Evolutionary conservation across 2,329 filamentous ascomycete species (phyloP), one percentile per base, ranked within the genome.

Genomic region (Colletotrichum phormii): DNA sequence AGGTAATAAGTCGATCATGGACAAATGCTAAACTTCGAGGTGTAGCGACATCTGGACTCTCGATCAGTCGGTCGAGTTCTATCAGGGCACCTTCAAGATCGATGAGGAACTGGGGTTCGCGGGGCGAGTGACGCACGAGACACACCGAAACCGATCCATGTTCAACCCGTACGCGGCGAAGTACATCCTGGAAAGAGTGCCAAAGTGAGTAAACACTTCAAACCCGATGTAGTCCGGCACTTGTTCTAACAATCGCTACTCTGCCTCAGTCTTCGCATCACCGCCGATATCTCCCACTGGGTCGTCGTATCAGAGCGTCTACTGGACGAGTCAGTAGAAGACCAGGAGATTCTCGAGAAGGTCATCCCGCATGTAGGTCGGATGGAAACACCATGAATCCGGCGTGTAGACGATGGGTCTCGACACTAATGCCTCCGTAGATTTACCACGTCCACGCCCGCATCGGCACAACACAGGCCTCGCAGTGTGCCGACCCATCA

Each of bases 401-500:
- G 11, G 18, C 5, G 13, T 13, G 5, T 67, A 7, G 18, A 31
- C 22, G 2, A 22, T 15, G 6, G 3, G 12, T 13, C 29, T 15
- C 18, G 0, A 24, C 12, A 7, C 1, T 42, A 3, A 59, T 2
- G 15, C 49, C 15, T 42, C 6, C 5, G 8, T 13, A 82, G 80
- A 80, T 82, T 13, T 72, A 77, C 33, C 81, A 82, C 55, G 80
- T 82, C 26, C 81, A 82, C 63, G 75, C 81, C 1, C 76, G 81
- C 31, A 81, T 81, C 22, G 80, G 81, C 18, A 82, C 81, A 11
- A 81, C 81, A 2, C 81, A 82, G 35, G 78, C 81, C 0, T 82
- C 81, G 0, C 81, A 83, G 58, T 82, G 81, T 31, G 80, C 80
- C 1, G 80, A 83, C 4, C 81, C 81, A 2, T 75, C 77, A 1